A percentile compares a stretch with the other conserved stretches of the same genome.
phyloP scores from a whole-genome alignment of 1,284 basidiomycete genomes.

The Cutaneotrichosporon cyanovorans region DNA sequence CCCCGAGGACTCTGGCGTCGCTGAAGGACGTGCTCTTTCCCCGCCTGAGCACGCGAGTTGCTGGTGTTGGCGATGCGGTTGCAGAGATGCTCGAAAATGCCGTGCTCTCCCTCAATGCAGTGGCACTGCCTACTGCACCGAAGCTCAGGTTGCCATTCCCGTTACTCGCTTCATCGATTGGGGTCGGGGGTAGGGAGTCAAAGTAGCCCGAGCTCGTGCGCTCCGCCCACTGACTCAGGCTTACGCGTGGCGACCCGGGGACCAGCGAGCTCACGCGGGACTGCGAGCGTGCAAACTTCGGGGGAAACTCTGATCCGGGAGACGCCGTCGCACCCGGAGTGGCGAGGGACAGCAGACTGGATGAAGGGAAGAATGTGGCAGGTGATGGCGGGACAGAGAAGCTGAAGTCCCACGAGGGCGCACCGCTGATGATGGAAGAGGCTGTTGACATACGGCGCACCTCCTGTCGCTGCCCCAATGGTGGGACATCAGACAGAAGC shows the following conservation, averaged over 20 bases:
- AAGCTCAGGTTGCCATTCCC: background rate
- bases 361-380: slow-evolving; percentile 9
- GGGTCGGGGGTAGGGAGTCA: slow-evolving; percentile 14
- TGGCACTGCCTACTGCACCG: background rate
- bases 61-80: background rate
- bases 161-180: background rate
- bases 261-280: slow-evolving; percentile 14
- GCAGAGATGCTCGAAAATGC: background rate
- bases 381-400: slow-evolving; percentile 30
- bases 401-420: slow-evolving; percentile 38
- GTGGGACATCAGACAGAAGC: slow-evolving; percentile 25
- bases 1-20: background rate
- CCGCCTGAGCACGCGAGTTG: slow-evolving; percentile 9
- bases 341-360: slow-evolving; percentile 8
- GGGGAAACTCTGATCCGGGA: background rate
- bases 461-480: slow-evolving; percentile 34
- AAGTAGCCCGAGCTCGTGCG: slow-evolving; percentile 10
- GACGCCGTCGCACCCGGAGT: background rate
- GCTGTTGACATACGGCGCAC: slow-evolving; percentile 31
- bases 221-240: slow-evolving; percentile 37
- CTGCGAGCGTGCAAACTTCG: slow-evolving; percentile 8
- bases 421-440: slow-evolving; percentile 26
- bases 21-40: slow-evolving; percentile 25
- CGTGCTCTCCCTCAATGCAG: background rate
- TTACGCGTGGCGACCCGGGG: slow-evolving; percentile 25